Evolutionary conservation across 2,329 filamentous ascomycete species (phyloP).

Genomic region (Gremmenia infestans): DNA sequence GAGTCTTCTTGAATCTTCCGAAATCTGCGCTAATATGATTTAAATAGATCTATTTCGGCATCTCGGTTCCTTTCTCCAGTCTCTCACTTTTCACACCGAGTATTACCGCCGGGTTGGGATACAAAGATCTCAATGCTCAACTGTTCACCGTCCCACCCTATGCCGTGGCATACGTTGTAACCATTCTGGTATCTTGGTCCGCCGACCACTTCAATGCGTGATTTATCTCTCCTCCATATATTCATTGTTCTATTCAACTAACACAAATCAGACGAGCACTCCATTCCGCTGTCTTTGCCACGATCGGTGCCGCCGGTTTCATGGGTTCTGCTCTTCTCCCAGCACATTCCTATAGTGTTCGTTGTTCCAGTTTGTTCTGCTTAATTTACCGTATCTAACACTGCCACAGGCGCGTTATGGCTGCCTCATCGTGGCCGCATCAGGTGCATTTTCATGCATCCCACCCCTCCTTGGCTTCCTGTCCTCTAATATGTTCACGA

Average conservation of each 20-base stretch:
- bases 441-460: conserved; percentile 63
- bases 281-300: conserved; percentile 44
- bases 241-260: neutral
- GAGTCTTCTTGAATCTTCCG: conserved; percentile 17
- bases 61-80: conserved; percentile 51
- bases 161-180: conserved; percentile 46
- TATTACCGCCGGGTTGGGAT: conserved; percentile 55
- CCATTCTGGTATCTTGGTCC: conserved; percentile 49
- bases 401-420: conserved; percentile 52
- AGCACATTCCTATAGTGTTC: conserved; percentile 47
- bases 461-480: conserved; percentile 48
- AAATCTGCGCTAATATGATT: neutral
- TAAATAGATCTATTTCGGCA: conserved; percentile 44
- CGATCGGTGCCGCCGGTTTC: conserved; percentile 51
- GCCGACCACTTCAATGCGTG: conserved; percentile 56
- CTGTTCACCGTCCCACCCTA: conserved; percentile 64
- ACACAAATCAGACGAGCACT: conserved; percentile 36
- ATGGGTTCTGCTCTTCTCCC: conserved; percentile 60
- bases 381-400: neutral
- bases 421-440: conserved; percentile 62
- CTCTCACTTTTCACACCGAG: conserved; percentile 58
- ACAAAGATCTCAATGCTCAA: conserved; percentile 54
- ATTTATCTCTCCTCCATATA: neutral
- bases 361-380: conserved; percentile 3
- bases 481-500: conserved; percentile 54